phyloP scores from a whole-genome alignment of 441 rosid species.

The Corymbia citriodora region DNA sequence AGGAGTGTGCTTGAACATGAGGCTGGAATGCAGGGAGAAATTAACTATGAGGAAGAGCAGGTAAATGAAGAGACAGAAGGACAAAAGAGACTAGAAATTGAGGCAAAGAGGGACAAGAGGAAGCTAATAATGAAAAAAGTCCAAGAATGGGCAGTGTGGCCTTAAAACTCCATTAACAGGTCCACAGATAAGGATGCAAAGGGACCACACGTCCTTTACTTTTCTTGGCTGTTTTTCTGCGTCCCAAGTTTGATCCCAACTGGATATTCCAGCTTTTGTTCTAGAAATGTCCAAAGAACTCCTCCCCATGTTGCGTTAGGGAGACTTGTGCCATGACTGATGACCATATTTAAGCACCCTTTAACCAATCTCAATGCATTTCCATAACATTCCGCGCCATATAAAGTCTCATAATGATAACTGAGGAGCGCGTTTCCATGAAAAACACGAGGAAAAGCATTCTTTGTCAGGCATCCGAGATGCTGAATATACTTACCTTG shows the following conservation, averaged over 20 bases:
- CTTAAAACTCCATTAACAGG: not conserved
- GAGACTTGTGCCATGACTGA: not conserved
- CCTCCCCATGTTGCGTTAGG: not conserved
- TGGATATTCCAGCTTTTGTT: conserved; percentile 14
- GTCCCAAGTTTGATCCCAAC: conserved; percentile 5
- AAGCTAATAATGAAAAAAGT: not conserved
- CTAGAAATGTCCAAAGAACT: conserved; percentile 1
- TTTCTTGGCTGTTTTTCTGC: conserved; percentile 8
- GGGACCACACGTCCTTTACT: conserved; percentile 20
- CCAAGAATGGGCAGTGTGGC: conserved; percentile 12
- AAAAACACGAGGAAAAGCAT: not conserved
- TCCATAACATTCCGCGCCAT: not conserved
- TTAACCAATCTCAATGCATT: not conserved
- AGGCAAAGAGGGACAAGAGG: not conserved
- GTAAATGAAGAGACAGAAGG: not conserved
- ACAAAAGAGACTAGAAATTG: not conserved
- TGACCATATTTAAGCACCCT: not conserved
- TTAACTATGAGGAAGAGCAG: too few relatives aligned
- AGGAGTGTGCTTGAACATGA: not conserved
- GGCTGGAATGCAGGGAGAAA: not conserved
- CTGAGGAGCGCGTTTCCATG: not conserved
- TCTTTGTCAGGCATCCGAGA: not conserved
- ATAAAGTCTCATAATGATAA: not conserved
- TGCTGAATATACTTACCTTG: not conserved
- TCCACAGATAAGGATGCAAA: conserved; percentile 8